These are phyloP conservation scores for Lachancea mirantina DNA, from an alignment of 805 yeast genomes.

Conservation along the genomic window DNA sequence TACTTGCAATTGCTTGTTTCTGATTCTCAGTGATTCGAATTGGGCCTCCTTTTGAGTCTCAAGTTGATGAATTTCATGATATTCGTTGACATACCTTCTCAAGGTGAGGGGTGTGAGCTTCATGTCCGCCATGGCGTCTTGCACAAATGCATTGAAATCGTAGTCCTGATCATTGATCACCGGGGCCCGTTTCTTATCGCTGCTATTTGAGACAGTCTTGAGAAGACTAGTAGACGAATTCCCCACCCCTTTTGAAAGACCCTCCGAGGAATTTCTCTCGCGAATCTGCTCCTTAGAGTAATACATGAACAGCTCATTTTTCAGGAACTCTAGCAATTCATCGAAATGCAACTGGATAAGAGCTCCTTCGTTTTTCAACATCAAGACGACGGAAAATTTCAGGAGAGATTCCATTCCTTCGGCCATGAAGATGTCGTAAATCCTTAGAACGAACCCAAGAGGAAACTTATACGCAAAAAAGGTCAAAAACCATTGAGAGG, in stretches of 20 bases:
- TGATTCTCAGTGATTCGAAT: conserved; percentile 55
- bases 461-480: conserved; percentile 95
- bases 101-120: conserved; percentile 67
- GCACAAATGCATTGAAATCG: conserved; percentile 65
- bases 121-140: conserved; percentile 62
- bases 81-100: conserved; percentile 65
- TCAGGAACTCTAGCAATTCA: conserved; percentile 64
- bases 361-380: conserved; percentile 57
- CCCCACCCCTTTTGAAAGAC: conserved; percentile 1
- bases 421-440: conserved; percentile 79
- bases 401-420: conserved; percentile 87
- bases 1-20: conserved; percentile 65
- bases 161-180: conserved; percentile 35
- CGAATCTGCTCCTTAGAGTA: conserved; percentile 41
- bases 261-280: conserved; percentile 7
- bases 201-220: not conserved
- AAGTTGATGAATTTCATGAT: conserved; percentile 57
- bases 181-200: not conserved
- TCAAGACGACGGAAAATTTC: conserved; percentile 75
- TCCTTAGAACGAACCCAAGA: conserved; percentile 74
- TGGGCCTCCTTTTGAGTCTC: conserved; percentile 59
- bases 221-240: conserved; percentile 1
- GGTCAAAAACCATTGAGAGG: conserved; percentile 95
- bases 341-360: conserved; percentile 67
- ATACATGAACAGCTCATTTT: conserved; percentile 68